Base-by-base conservation (phyloP, 1,284 basidiomycete genomes). In the Exobasidium cylindrosporum region DNA sequence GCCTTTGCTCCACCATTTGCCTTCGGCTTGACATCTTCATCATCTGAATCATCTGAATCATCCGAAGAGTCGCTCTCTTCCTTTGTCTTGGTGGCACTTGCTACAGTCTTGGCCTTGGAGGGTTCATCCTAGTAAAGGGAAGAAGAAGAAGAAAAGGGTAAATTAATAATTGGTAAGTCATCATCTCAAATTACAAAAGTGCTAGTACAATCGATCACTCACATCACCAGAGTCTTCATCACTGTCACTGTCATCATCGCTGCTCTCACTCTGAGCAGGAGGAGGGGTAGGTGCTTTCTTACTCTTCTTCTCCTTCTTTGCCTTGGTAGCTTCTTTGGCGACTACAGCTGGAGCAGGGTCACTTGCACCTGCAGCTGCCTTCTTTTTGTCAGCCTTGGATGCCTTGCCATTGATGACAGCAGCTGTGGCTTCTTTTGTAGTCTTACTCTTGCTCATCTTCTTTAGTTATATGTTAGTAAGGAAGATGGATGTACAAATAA, bases 201-300 rank as follows among this genome's bases (percentile, higher is more conserved):
- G n/a, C n/a, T n/a, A n/a, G n/a, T n/a, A n/a, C n/a, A n/a, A n/a
- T n/a, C n/a, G n/a, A n/a, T 28, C 14, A 30, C 5, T 45, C 55
- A 65, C 62, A 30, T 64, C 61, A 21, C 53, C 49, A 57, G 43
- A 49, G 17, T 61, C 59, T 45, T 64, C 53, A 43, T 62, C 57
- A 29, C 60, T 60, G 49, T 67, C 56, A 58, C 64, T 65, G 28
- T 54, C 50, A 10, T 57, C 31, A 40, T 43, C 54, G 55, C 56
- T 57, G n/a, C 24, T 28, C 35, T 43, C 47, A 47, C 29, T 31
- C 21, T 53, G 46, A 29, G 26, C 57, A 31, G 66, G 61, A 58
- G 62, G 66, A 43, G 70, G 70, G 30, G 67, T 66, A 35, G 69
- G 64, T 47, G 61, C 61, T 67, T 75, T 70, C 62, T 72, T 73